These are phyloP conservation scores for Hypoxylon sp. DNA, from an alignment of 2,329 filamentous ascomycete genomes.

Conservation along the genomic window DNA sequence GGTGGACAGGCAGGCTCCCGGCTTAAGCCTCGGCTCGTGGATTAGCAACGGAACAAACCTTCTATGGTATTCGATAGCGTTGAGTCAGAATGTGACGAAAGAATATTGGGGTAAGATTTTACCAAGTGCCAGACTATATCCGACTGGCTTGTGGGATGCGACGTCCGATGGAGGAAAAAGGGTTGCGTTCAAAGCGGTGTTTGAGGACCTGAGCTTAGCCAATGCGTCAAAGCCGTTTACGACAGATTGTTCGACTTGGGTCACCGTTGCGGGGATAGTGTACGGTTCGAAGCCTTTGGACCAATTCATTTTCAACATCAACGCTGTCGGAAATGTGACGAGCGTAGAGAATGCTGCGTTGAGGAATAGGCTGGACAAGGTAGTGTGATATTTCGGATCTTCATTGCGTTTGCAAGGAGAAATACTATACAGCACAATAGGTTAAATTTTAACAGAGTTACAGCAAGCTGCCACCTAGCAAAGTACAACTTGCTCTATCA, in stretches of 20 bases:
- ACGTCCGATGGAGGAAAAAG: slow-evolving; percentile 40
- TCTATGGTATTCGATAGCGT: slow-evolving; percentile 43
- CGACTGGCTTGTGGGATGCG: slow-evolving; percentile 48
- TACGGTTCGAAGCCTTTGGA: slow-evolving; percentile 48
- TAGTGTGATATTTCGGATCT: slow-evolving; percentile 9
- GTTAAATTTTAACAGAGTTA: not conserved
- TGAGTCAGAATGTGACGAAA: slow-evolving; percentile 38
- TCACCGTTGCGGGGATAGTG: slow-evolving; percentile 42
- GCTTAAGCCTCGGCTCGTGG: slow-evolving; percentile 49
- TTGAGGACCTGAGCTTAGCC: slow-evolving; percentile 48
- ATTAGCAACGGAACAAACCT: slow-evolving; percentile 53
- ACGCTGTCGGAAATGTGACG: slow-evolving; percentile 41
- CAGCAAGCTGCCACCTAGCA: too few relatives aligned
- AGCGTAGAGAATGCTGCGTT: slow-evolving; percentile 47
- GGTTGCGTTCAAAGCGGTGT: slow-evolving; percentile 53
- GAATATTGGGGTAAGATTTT: slow-evolving; percentile 40
- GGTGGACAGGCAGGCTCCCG: slow-evolving; percentile 45
- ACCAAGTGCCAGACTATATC: slow-evolving; percentile 50
- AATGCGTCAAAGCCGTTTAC: slow-evolving; percentile 39
- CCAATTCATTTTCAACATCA: slow-evolving; percentile 48
- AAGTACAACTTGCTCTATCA: too few relatives aligned
- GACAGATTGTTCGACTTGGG: slow-evolving; percentile 47
- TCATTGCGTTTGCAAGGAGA: not conserved
- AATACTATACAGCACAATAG: not conserved
- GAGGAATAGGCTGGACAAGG: slow-evolving; percentile 42